Base-by-base conservation (phyloP, 2,329 filamentous ascomycete species). In the Fusarium xyrophilum region DNA sequence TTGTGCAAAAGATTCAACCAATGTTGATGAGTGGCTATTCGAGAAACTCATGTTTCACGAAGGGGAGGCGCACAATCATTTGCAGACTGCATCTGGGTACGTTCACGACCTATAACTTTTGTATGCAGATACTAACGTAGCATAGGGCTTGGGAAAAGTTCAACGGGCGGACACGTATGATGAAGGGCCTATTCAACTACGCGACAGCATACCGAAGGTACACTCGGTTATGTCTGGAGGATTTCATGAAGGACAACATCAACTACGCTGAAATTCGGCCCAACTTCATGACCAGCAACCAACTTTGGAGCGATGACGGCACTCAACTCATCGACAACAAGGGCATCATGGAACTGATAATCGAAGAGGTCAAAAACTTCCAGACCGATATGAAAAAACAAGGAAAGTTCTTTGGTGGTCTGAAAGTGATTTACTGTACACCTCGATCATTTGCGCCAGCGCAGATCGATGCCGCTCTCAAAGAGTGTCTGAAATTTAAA, bases 391-490 rank as follows among this genome's bases (percentile, higher is more conserved):
- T 75, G 27, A 68, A 76, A 0, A 30, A 48, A 12, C 33, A 67
- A 28, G 68, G 68, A 15, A 60, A 79, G 19, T 81, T 82, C 53
- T 89, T 91, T 69, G 86, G 86, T 21, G 89, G 89, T 1, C 80
- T 92, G 65, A 91, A 91, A 76, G 85, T 92, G 64, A 90, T 92
- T 36, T 92, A 91, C 76, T 91, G 89, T 76, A 89, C 88, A 2
- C 89, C 89, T 1, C 81, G 89, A 9, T 88, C 86, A 0, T 89
- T 91, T 50, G 70, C 78, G 0, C 81, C 78, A 6, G 54, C 75
- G 0, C 73, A 80, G 50, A 86, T 91, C 59, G 74, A 79, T 47
- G 72, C 70, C 2, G 85, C 89, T 5, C 82, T 92, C 32, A 74
- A 83, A 15, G 86, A 92, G 71, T 92, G 89, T 71, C 80, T 90